Percentiles rank a stretch among this genome's conserved stretches.
These are phyloP conservation scores for Pseudonitzschia delicatissima DNA, from an alignment of 108 stramenopile genomes.

Conservation along the genomic window DNA sequence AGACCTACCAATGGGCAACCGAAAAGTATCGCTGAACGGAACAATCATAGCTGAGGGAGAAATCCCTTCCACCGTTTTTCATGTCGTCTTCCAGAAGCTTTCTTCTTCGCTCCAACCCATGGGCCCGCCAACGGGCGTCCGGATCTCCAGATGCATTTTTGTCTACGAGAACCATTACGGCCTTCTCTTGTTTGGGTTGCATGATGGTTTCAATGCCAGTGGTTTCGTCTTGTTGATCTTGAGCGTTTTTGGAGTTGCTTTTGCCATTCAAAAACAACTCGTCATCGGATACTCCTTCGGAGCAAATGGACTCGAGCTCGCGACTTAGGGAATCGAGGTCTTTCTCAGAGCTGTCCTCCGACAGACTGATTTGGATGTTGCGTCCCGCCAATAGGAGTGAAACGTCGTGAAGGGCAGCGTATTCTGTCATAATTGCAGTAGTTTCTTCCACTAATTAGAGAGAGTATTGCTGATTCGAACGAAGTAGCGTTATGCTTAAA, in stretches of 20 bases:
- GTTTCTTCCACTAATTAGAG: neutral
- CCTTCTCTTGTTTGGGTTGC: neutral
- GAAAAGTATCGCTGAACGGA: constrained; percentile 41
- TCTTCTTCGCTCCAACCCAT: constrained; percentile 36
- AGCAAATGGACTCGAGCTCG: too few relatives aligned
- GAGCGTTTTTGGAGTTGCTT: neutral
- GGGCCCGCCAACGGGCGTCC: constrained; percentile 37
- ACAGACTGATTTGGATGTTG: neutral
- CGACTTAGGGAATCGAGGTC: neutral
- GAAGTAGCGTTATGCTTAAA: too few relatives aligned
- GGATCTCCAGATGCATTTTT: neutral
- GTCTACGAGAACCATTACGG: neutral
- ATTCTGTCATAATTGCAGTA: neutral
- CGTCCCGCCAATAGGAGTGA: constrained; percentile 12
- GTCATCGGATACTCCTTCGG: too few relatives aligned
- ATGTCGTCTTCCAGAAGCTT: constrained; percentile 42
- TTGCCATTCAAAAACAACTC: too few relatives aligned
- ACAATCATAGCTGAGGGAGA: constrained; percentile 36
- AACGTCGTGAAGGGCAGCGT: constrained; percentile 1
- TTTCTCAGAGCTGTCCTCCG: neutral
- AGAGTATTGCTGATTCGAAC: too few relatives aligned
- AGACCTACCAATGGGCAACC: constrained; percentile 46
- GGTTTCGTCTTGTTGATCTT: neutral
- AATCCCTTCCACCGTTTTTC: constrained; percentile 35
- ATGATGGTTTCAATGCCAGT: neutral